These are phyloP conservation scores for Plasmodium relictum DNA, from an alignment of 169 alveolate genomes.

Conservation along the genomic window DNA sequence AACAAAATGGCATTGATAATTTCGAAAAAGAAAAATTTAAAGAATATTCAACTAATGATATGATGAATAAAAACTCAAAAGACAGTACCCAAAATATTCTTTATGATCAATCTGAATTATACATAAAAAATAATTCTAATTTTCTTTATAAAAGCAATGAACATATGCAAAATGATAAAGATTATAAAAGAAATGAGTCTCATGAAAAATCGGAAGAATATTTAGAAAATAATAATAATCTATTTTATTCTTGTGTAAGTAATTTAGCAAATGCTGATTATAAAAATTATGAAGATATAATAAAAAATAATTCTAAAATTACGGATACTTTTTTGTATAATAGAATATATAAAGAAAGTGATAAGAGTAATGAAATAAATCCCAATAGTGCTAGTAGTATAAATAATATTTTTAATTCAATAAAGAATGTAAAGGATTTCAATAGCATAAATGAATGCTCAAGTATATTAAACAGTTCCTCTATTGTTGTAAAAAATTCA, in stretches of 20 bases:
- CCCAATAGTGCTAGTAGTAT: neutral
- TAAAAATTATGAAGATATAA: constrained; percentile 23
- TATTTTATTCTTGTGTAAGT: constrained; percentile 5
- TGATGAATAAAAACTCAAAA: too few species aligned
- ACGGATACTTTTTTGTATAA: constrained; percentile 4
- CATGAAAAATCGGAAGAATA: neutral
- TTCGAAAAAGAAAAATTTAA: neutral
- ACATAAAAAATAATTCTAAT: too few species aligned
- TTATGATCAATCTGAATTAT: too few species aligned
- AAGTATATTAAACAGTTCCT: constrained; percentile 11
- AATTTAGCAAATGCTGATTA: constrained; percentile 15
- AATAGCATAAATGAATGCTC: neutral
- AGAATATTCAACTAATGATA: too few species aligned
- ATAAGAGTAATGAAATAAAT: neutral
- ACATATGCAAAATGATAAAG: neutral
- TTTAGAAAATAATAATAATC: neutral
- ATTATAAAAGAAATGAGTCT: constrained; percentile 12
- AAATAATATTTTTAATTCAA: neutral
- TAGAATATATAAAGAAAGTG: neutral
- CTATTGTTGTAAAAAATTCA: neutral
- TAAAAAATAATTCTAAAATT: constrained; percentile 10
- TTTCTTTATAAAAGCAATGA: too few species aligned
- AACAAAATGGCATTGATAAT: neutral
- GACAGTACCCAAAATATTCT: too few species aligned
- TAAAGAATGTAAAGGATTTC: neutral